A percentile compares a stretch with the other conserved stretches of the same genome.
Evolutionary conservation across 2,329 filamentous ascomycete genomes (phyloP).

Genomic region (Colletotrichum sp.): DNA sequence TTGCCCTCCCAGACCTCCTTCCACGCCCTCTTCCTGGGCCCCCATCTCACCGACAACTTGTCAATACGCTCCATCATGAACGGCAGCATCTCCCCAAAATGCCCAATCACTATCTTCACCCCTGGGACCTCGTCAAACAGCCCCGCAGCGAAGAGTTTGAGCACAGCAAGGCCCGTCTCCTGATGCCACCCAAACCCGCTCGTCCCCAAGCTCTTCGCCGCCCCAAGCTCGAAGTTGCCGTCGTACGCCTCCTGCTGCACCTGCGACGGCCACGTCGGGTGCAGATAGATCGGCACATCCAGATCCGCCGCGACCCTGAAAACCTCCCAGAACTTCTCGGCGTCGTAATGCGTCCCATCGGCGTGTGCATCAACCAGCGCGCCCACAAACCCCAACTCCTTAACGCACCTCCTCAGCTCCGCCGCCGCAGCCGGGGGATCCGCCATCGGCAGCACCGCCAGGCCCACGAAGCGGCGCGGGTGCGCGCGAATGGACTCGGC

Average conservation of each 20-base stretch:
- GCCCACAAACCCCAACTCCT: slow-evolving; percentile 64
- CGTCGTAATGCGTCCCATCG: slow-evolving; percentile 61
- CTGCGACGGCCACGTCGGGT: slow-evolving; percentile 50
- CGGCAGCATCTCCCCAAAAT: slow-evolving; percentile 45
- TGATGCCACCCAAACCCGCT: slow-evolving; percentile 56
- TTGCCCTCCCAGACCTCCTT: slow-evolving; percentile 59
- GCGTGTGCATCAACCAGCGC: slow-evolving; percentile 66
- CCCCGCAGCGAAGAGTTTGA: neutral
- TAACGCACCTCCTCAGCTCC: slow-evolving; percentile 59
- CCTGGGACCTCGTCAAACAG: slow-evolving; percentile 4
- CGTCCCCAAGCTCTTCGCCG: slow-evolving; percentile 38
- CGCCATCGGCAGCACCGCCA: slow-evolving; percentile 46
- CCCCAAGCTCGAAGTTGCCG: slow-evolving; percentile 29
- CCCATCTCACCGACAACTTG: slow-evolving; percentile 30
- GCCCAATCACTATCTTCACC: slow-evolving; percentile 2
- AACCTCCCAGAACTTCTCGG: slow-evolving; percentile 66
- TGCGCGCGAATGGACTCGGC: slow-evolving; percentile 17
- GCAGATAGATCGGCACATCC: slow-evolving; percentile 68
- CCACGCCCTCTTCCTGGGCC: slow-evolving; percentile 40
- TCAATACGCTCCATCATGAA: slow-evolving; percentile 56
- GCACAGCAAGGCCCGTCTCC: slow-evolving; percentile 44
- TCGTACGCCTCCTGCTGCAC: slow-evolving; percentile 29
- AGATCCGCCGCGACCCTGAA: slow-evolving; percentile 63
- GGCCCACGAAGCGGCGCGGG: neutral
- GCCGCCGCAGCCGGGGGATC: slow-evolving; percentile 52